Evolutionary conservation across 2,329 filamentous ascomycete genomes (phyloP).

Genomic region (Fusarium transvaalense): DNA sequence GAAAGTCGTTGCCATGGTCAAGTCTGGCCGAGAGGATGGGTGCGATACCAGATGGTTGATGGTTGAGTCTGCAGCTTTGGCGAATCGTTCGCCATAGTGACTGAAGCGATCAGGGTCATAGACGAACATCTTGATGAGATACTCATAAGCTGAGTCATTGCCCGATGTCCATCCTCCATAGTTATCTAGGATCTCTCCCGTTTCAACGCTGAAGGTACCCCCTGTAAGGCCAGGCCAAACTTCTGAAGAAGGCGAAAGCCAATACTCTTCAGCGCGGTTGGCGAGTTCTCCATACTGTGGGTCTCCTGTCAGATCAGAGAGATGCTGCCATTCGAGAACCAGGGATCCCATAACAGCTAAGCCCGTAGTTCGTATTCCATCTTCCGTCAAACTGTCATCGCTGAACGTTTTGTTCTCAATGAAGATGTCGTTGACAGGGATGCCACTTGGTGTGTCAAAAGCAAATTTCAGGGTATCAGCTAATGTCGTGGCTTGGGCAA

Average conservation of each 20-base stretch:
- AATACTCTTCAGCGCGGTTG: slow-evolving; percentile 10
- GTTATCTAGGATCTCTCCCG: slow-evolving; percentile 45
- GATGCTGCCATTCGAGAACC: slow-evolving; percentile 26
- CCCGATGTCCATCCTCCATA: slow-evolving; percentile 67
- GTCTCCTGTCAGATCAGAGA: slow-evolving; percentile 20
- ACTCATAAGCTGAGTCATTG: slow-evolving; percentile 71
- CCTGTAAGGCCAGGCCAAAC: slow-evolving; percentile 26
- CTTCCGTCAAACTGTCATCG: not conserved
- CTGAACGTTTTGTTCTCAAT: slow-evolving; percentile 17
- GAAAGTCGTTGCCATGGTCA: slow-evolving; percentile 70
- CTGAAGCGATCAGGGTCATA: slow-evolving; percentile 69
- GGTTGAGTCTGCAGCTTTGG: slow-evolving; percentile 65
- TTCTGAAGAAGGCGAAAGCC: slow-evolving; percentile 20
- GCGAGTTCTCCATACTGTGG: slow-evolving; percentile 9
- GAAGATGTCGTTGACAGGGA: not conserved
- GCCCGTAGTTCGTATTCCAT: not conserved
- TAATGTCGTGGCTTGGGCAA: slow-evolving; percentile 70
- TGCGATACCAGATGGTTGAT: slow-evolving; percentile 55
- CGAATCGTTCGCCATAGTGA: slow-evolving; percentile 47
- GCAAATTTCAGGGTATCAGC: slow-evolving; percentile 59
- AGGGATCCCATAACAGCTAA: slow-evolving; percentile 17
- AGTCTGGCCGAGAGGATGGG: slow-evolving; percentile 78
- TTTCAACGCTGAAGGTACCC: slow-evolving; percentile 14
- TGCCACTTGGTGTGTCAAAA: slow-evolving; percentile 16
- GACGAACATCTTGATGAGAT: slow-evolving; percentile 71